phyloP scores from a whole-genome alignment of 371 early-diverging fungal genomes.

The Syncephalastrum racemosum region DNA sequence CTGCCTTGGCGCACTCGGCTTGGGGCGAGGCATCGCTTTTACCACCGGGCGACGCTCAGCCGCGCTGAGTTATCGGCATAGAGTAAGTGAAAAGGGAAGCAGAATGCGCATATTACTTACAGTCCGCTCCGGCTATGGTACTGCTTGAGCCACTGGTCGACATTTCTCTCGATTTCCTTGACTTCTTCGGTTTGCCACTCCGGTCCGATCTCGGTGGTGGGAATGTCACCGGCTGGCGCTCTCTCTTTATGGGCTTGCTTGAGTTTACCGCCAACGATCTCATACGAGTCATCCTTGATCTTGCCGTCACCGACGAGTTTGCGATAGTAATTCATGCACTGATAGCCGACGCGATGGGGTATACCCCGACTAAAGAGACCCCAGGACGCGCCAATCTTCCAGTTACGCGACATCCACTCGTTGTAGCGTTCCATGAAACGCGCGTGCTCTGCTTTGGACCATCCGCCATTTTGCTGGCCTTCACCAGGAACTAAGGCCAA shows the following conservation, averaged over 20 bases:
- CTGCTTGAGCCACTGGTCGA: constrained; percentile 56
- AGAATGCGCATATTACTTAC: constrained; percentile 15
- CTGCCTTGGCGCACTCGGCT: constrained; percentile 14
- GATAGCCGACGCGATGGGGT: constrained; percentile 63
- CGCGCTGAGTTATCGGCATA: constrained; percentile 1
- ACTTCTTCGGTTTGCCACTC: constrained; percentile 58
- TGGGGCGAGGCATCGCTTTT: constrained; percentile 19
- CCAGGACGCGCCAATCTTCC: constrained; percentile 60
- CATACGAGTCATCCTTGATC: constrained; percentile 52
- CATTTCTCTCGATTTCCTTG: constrained; percentile 47
- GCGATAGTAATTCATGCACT: constrained; percentile 65
- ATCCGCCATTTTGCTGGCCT: constrained; percentile 58
- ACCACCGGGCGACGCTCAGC: constrained; percentile 17
- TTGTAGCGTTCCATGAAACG: constrained; percentile 57
- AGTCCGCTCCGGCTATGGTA: constrained; percentile 42
- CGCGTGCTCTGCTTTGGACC: constrained; percentile 44
- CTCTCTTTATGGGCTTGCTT: constrained; percentile 46
- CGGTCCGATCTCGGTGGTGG: constrained; percentile 43
- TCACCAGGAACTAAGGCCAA: constrained; percentile 46
- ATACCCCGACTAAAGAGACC: constrained; percentile 59
- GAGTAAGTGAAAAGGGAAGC: not conserved
- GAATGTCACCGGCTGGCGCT: constrained; percentile 33
- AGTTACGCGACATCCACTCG: constrained; percentile 52
- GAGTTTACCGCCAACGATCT: constrained; percentile 52
- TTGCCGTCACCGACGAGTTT: constrained; percentile 48